Conservation (phyloP, 2,329 filamentous ascomycete species). For the Microsporum canis region DNA sequence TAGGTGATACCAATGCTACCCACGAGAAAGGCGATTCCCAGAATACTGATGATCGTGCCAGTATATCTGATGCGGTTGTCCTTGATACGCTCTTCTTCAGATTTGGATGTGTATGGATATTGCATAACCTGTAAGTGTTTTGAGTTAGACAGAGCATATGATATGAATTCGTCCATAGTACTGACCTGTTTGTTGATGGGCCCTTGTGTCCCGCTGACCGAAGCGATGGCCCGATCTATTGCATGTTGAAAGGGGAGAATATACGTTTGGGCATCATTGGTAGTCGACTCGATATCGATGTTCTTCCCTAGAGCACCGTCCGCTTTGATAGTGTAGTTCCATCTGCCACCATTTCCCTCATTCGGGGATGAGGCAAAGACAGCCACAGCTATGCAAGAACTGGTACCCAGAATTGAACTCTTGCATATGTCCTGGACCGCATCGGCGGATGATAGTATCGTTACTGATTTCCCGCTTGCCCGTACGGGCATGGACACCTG, state of each 20-base stretch:
- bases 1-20: conserved; percentile 73
- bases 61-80: conserved; percentile 61
- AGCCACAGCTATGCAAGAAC: conserved; percentile 60
- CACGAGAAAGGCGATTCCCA: conserved; percentile 69
- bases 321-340: conserved; percentile 78
- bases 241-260: conserved; percentile 67
- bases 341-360: conserved; percentile 54
- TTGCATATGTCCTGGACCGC: conserved; percentile 53
- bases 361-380: conserved; percentile 64
- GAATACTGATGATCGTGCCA: conserved; percentile 58
- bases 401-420: conserved; percentile 54
- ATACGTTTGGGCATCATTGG: conserved; percentile 67
- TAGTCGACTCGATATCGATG: conserved; percentile 36
- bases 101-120: conserved; percentile 65
- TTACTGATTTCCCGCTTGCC: conserved; percentile 27
- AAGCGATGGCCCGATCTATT: conserved; percentile 61
- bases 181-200: background rate
- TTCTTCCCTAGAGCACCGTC: conserved; percentile 57
- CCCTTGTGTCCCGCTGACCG: conserved; percentile 28
- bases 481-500: conserved; percentile 48
- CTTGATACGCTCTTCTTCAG: conserved; percentile 53
- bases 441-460: conserved; percentile 44
- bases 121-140: conserved; percentile 32
- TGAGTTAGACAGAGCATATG: background rate
- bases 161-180: background rate